Base-by-base conservation (phyloP, 805 yeast species). In the Metschnikowia corniflorae region DNA sequence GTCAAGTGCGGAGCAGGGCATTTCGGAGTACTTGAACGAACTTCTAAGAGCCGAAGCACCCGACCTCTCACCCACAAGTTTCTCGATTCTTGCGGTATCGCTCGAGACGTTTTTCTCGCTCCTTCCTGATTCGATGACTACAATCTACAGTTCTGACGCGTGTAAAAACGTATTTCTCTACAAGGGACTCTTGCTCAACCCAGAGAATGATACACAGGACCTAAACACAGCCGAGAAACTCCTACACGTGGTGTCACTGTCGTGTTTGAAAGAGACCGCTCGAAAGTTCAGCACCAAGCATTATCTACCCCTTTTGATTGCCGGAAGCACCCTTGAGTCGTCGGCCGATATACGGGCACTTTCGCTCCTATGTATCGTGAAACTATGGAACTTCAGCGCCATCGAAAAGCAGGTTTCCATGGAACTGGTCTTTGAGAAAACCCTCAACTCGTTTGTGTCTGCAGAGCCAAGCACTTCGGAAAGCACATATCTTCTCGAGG, bases 341-440 rank as follows among this genome's bases (percentile, higher is more conserved):
- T 18, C 39, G 9, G 17, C 19, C 9, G 7, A 10, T 2, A 28
- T 46, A 1, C 18, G 28, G 31, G 39, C 49, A 2, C 37, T 44
- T 3, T 44, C 51, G 15, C 45, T 45, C 16, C 30, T 49, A 7
- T 42, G 53, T 33, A 33, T 47, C 6, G 49, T 47, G 21, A 49
- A 49, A 29, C 25, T 49, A n/a, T 49, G 53, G 53, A 43, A 33
- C 29, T 46, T 49, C 34, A 37, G 46, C n/a, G 35, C 44, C 15
- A 37, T 44, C 20, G 53, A 49, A 20, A 23, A 35, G 19, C 44
- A 31, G n/a, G 36, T 49, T 9, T 35, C 51, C 15, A 33, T 46
- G 17, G 42, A 35, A 15, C 16, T 42, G 6, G 42, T 49, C 15
- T 19, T 38, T 13, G 14, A 32, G 6, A 30, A 37, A 25, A 31